Conservation (phyloP, 2,329 filamentous ascomycete genomes). For the Cladosporium oxysporum region DNA sequence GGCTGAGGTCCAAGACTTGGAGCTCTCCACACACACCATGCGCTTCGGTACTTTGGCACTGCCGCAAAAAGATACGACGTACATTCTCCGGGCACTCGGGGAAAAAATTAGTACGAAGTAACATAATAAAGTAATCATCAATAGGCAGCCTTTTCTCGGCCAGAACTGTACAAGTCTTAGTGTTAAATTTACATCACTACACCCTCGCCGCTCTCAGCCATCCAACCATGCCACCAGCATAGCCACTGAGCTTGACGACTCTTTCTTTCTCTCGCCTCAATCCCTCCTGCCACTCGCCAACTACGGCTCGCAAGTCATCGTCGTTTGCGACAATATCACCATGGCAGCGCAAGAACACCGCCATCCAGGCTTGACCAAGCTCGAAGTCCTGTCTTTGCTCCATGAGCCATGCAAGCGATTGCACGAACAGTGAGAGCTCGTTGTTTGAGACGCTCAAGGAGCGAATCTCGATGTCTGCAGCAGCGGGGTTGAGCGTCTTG, state of each 20-base stretch:
- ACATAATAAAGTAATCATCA: neutral
- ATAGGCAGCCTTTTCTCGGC: neutral
- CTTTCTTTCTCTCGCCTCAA: constrained; percentile 17
- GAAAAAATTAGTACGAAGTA: constrained; percentile 13
- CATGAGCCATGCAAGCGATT: constrained; percentile 73
- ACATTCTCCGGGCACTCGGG: neutral
- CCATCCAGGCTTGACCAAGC: constrained; percentile 95
- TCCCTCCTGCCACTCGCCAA: constrained; percentile 15
- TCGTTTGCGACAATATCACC: constrained; percentile 57
- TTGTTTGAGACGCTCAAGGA: constrained; percentile 60
- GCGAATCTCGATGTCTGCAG: constrained; percentile 86
- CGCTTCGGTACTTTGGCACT: neutral
- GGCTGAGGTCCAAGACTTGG: neutral
- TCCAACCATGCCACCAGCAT: constrained; percentile 24
- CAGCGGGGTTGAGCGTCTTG: constrained; percentile 77
- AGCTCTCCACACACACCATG: neutral
- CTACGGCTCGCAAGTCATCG: constrained; percentile 12
- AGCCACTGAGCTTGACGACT: constrained; percentile 17
- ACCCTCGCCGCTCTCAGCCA: constrained; percentile 28
- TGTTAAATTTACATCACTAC: constrained; percentile 13
- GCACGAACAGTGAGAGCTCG: constrained; percentile 78
- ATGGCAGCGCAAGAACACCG: constrained; percentile 83
- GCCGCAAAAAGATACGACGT: neutral
- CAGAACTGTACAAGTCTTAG: neutral
- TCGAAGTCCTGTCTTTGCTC: constrained; percentile 79